These are phyloP conservation scores for Drechslerella coelobrocha DNA, from an alignment of 2,329 filamentous ascomycete genomes.

Conservation along the genomic window DNA sequence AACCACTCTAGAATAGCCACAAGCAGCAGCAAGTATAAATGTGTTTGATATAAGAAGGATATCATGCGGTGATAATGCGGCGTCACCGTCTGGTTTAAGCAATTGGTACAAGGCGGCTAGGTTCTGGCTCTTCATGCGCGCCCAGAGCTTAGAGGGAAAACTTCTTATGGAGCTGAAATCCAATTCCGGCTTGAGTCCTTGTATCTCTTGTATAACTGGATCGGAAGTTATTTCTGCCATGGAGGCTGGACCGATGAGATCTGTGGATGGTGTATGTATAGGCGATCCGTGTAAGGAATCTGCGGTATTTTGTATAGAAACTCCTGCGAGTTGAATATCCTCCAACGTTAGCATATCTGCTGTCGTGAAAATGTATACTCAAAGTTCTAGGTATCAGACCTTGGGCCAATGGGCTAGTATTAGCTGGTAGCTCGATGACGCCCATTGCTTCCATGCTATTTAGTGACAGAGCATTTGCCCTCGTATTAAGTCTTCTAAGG, in stretches of 20 bases:
- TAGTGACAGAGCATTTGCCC: not conserved
- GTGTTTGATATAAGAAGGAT: slow-evolving; percentile 13
- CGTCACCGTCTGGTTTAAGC: not conserved
- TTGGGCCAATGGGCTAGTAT: not conserved
- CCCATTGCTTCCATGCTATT: not conserved
- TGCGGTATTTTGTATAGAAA: not conserved
- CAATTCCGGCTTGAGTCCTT: slow-evolving; percentile 3
- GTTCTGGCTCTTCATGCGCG: slow-evolving; percentile 2
- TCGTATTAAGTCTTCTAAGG: slow-evolving; percentile 5
- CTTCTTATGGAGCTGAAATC: slow-evolving; percentile 10
- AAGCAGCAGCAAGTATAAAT: slow-evolving; percentile 21
- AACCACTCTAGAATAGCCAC: slow-evolving; percentile 18
- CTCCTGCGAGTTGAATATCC: not conserved
- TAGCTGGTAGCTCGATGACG: slow-evolving; percentile 3
- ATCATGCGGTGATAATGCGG: not conserved
- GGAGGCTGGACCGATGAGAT: not conserved
- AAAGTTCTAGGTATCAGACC: not conserved
- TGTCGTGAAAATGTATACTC: not conserved
- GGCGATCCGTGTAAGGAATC: not conserved
- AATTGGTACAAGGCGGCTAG: slow-evolving; percentile 1
- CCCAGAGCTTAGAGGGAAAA: slow-evolving; percentile 9
- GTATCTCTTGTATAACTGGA: not conserved
- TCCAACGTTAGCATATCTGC: not conserved
- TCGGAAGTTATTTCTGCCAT: not conserved
- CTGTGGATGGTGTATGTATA: not conserved